These are phyloP conservation scores for Saururus chinensis DNA, from an alignment of 164 flowering plant species.

Conservation along the genomic window DNA sequence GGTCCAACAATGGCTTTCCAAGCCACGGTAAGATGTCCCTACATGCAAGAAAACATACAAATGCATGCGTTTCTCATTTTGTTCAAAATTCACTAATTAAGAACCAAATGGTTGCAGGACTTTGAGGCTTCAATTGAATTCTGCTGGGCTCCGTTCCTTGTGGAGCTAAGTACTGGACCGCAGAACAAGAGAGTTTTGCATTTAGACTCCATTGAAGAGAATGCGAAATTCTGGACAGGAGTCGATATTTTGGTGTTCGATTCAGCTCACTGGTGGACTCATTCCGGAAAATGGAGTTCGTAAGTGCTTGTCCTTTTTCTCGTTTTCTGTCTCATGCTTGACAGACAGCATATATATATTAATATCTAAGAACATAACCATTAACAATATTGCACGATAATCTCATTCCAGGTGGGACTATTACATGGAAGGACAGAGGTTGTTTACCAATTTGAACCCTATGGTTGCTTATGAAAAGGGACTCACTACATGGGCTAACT, in stretches of 20 bases:
- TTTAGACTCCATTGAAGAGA: slow-evolving; percentile 24
- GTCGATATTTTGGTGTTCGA: slow-evolving; percentile 50
- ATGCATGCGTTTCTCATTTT: background rate
- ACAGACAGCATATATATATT: no score
- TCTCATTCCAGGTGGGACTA: slow-evolving; percentile 55
- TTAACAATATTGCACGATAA: background rate
- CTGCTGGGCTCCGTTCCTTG: slow-evolving; percentile 78
- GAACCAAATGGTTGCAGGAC: slow-evolving; percentile 33
- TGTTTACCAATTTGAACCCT: slow-evolving; percentile 45
- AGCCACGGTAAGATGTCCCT: slow-evolving; percentile 30
- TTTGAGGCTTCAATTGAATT: slow-evolving; percentile 73
- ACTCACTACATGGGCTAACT: slow-evolving; percentile 77
- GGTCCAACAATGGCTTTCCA: slow-evolving; percentile 65
- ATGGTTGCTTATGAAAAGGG: slow-evolving; percentile 80
- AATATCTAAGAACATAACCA: background rate
- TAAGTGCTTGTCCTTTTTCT: no score
- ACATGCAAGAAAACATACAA: background rate
- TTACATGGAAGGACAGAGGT: slow-evolving; percentile 46
- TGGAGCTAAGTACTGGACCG: slow-evolving; percentile 47
- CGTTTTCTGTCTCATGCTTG: no score
- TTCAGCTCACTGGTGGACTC: slow-evolving; percentile 97
- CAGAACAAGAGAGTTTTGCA: slow-evolving; percentile 34
- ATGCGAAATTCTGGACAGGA: slow-evolving; percentile 23
- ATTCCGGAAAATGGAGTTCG: slow-evolving; percentile 49
- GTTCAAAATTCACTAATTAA: background rate